Base-by-base conservation (phyloP, 2,329 filamentous ascomycete species). In the Nemania diffusa region DNA sequence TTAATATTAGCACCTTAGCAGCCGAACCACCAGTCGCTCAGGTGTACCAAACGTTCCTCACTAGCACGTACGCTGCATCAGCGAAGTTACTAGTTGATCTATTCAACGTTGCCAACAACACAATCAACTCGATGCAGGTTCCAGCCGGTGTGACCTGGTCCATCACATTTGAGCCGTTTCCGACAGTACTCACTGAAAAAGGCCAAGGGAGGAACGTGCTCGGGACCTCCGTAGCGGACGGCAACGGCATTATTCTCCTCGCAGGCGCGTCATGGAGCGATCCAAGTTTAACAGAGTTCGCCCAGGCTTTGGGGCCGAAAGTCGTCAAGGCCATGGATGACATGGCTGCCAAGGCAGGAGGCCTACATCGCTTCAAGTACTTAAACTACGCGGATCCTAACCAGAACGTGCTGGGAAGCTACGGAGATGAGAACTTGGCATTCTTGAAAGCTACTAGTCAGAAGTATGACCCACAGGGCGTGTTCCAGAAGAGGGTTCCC, bases 151-250 rank as follows among this genome's bases (percentile, higher is more conserved):
- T 53, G 27, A 53, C 15, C 27, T 59, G 52, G 34, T 55, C 58
- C 9, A n/a, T 70, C n/a, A 24, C 65, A 1, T 69, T 68, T 34
- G 65, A 70, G 42, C 69, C 69, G 27, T 46, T 70, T 8, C 66
- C 69, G 11, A 64, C 63, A 1, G 17, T 53, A 32, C 34, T 53
- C 7, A 53, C 50, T 26, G 15, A 53, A 29, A 13, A 20, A 7
- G 50, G 50, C 26, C 27, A 53, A 26, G 50, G 50, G 17, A 53
- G 34, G 27, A 53, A 53, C 27, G 50, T 53, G 4, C 50, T 53
- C 2, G 50, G 50, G 8, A 26, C 26, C 27, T 53, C 50, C 2
- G 17, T n/a, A 53, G 27, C 50, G 5, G 50, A 53, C 27, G 27
- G 50, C 3, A 34, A 53, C 27, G 50, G 50, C 17, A 11, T 53